These are phyloP conservation scores for Phylloporus sp. DNA, from an alignment of 768 basidiomycete genomes.

Conservation along the genomic window DNA sequence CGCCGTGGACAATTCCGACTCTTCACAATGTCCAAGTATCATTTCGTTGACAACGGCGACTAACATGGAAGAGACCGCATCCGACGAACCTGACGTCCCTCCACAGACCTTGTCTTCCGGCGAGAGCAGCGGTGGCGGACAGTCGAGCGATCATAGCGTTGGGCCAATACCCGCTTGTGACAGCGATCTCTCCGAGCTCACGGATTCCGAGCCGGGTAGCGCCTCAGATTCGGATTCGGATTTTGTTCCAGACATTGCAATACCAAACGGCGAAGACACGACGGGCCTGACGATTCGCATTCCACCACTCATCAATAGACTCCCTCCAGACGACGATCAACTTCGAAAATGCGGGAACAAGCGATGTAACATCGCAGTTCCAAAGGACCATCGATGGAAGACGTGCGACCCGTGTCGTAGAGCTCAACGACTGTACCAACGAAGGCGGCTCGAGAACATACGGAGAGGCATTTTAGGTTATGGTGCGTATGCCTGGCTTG, in stretches of 20 bases:
- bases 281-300: constrained; percentile 18
- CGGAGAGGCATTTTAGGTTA: constrained; percentile 1
- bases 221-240: background rate
- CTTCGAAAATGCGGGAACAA: constrained; percentile 31
- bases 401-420: constrained; percentile 40
- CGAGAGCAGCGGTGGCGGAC: background rate
- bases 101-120: background rate
- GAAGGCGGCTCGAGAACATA: constrained; percentile 23
- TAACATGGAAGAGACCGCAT: background rate
- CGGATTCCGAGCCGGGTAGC: constrained; percentile 6
- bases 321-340: constrained; percentile 2
- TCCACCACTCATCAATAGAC: constrained; percentile 18
- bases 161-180: constrained; percentile 16
- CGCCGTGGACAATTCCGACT: background rate
- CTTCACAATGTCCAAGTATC: background rate
- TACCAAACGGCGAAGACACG: background rate
- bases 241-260: background rate
- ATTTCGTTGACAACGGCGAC: background rate
- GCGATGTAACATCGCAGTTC: constrained; percentile 33
- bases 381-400: constrained; percentile 36
- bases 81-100: background rate
- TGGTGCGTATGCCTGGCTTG: constrained; percentile 3
- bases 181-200: constrained; percentile 23
- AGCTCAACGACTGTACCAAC: constrained; percentile 34
- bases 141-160: background rate